These are phyloP conservation scores for Galerina marginata DNA, from an alignment of 768 basidiomycete species.

Conservation along the genomic window DNA sequence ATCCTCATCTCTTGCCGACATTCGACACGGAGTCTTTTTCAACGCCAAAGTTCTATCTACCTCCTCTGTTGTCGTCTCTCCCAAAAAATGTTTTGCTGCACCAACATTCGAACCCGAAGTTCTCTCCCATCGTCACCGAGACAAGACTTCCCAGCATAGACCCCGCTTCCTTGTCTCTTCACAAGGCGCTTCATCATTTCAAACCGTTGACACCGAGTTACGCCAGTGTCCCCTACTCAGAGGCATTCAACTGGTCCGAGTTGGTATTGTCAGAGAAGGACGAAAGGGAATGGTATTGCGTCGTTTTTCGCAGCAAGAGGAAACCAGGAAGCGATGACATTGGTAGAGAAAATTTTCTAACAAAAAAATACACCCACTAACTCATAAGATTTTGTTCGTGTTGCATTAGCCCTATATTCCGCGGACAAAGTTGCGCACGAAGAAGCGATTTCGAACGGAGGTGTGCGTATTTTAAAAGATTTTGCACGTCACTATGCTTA, in stretches of 20 bases:
- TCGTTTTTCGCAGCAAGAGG: slow-evolving; percentile 85
- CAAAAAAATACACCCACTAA: background rate
- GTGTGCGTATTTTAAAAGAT: slow-evolving; percentile 51
- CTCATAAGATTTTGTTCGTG: background rate
- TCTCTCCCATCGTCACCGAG: slow-evolving; percentile 62
- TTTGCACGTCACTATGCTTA: slow-evolving; percentile 14
- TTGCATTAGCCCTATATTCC: slow-evolving; percentile 71
- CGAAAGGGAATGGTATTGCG: slow-evolving; percentile 90
- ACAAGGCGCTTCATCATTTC: slow-evolving; percentile 85
- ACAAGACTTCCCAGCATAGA: slow-evolving; percentile 88
- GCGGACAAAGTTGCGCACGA: slow-evolving; percentile 90
- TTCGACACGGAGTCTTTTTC: slow-evolving; percentile 27
- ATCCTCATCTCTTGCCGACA: slow-evolving; percentile 24
- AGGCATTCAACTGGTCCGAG: slow-evolving; percentile 90
- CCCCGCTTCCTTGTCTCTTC: slow-evolving; percentile 80
- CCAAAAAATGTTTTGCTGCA: slow-evolving; percentile 47
- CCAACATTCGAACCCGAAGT: slow-evolving; percentile 29
- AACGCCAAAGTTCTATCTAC: slow-evolving; percentile 75
- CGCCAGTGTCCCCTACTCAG: slow-evolving; percentile 63
- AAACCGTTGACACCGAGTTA: slow-evolving; percentile 64
- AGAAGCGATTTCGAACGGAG: slow-evolving; percentile 88
- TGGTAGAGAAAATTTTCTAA: slow-evolving; percentile 45
- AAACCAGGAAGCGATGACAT: slow-evolving; percentile 71
- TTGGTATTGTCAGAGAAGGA: slow-evolving; percentile 69
- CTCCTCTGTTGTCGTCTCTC: slow-evolving; percentile 81